These are phyloP conservation scores for Saccharomycopsis crataegensis DNA, from an alignment of 1,139 yeast species.

Conservation along the genomic window DNA sequence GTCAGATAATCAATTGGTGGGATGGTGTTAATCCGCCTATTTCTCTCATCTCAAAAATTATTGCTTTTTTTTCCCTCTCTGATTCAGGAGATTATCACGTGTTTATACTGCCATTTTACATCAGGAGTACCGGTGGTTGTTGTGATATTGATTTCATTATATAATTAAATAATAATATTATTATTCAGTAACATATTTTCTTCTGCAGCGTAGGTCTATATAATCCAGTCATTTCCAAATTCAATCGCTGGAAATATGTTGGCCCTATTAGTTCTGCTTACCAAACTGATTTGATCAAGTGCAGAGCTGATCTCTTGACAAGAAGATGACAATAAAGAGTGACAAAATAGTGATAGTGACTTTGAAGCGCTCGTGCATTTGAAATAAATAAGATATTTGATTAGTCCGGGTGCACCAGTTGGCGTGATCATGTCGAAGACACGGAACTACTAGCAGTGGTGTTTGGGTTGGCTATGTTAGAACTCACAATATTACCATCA, in stretches of 20 bases:
- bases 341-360: constrained; percentile 50
- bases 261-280: constrained; percentile 93
- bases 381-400: constrained; percentile 92
- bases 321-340: constrained; percentile 28
- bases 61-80: too few species aligned
- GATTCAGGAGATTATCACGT: too few species aligned
- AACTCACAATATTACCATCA: constrained; percentile 65
- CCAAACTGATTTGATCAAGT: constrained; percentile 62
- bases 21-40: too few species aligned
- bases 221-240: constrained; percentile 84
- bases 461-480: constrained; percentile 50
- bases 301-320: constrained; percentile 43
- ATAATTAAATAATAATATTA: too few species aligned
- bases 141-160: too few species aligned
- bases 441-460: constrained; percentile 67
- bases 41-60: too few species aligned
- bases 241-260: constrained; percentile 79
- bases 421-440: constrained; percentile 84
- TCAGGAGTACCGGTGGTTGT: too few species aligned
- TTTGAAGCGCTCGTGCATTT: constrained; percentile 96
- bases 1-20: too few species aligned
- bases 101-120: too few species aligned
- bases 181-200: too few species aligned
- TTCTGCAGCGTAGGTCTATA: too few species aligned
- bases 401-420: constrained; percentile 96